Conservation (phyloP, 2,329 filamentous ascomycete species). For the Leptodontidium sp. region DNA sequence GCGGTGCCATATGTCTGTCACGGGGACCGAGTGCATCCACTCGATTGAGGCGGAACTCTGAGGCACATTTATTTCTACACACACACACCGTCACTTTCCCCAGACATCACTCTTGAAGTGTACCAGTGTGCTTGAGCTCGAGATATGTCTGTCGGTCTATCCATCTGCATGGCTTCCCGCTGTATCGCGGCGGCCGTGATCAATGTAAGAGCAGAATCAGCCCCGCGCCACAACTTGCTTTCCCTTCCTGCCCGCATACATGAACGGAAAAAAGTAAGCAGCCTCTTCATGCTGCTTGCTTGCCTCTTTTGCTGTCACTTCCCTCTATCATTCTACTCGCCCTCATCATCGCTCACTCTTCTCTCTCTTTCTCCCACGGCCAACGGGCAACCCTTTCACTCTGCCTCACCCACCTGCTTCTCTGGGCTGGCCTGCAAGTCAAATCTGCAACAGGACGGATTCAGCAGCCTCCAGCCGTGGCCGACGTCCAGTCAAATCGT, state of each 20-base stretch:
- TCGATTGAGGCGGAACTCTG: conserved; percentile 1
- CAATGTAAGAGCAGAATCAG: conserved; percentile 4
- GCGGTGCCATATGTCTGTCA: not conserved
- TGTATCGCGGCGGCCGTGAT: conserved; percentile 1
- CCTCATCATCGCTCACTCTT: not conserved
- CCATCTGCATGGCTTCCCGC: not conserved
- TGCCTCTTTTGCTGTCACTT: conserved; percentile 5
- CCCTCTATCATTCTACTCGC: not conserved
- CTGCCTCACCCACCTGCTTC: conserved; percentile 15
- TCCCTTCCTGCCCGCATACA: not conserved
- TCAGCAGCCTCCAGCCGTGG: conserved; percentile 14
- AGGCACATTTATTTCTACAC: not conserved
- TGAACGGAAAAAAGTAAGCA: conserved; percentile 5
- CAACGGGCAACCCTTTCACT: not conserved
- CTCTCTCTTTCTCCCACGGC: not conserved
- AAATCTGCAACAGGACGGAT: conserved; percentile 21
- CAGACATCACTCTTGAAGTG: not conserved
- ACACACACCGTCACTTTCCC: conserved; percentile 1
- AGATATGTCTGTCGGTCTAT: too few relatives aligned
- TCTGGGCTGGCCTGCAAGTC: conserved; percentile 11
- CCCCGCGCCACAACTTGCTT: conserved; percentile 3
- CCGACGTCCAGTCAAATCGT: not conserved
- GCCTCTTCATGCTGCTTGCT: not conserved
- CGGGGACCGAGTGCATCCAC: conserved; percentile 1
- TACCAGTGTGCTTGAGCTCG: not conserved